Evolutionary conservation across 2,329 filamentous ascomycete genomes (phyloP).

Genomic region (Nothophaeocryptopus gaeumannii): DNA sequence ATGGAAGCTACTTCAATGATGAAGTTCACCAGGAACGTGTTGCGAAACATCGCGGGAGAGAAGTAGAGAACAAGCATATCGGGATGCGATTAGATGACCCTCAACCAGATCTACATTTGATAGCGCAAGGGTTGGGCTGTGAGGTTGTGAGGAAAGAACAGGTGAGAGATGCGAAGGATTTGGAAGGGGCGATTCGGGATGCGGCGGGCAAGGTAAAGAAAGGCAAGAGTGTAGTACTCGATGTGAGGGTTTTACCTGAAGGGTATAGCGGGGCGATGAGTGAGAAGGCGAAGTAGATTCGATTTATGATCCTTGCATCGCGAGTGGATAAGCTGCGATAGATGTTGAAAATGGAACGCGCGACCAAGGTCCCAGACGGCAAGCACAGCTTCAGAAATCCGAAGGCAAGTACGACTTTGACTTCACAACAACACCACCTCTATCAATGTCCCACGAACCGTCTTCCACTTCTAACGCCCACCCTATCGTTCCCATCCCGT

Average conservation of each 20-base stretch:
- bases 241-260: conserved; percentile 17
- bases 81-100: conserved; percentile 20
- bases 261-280: conserved; percentile 17
- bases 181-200: conserved; percentile 12
- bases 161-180: conserved; percentile 4
- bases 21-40: conserved; percentile 23
- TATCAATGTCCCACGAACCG: no score
- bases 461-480: no score
- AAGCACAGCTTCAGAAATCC: no score
- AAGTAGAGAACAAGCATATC: conserved; percentile 20
- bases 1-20: conserved; percentile 21
- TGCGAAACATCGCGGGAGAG: conserved; percentile 12
- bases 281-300: conserved; percentile 11
- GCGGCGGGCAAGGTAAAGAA: conserved; percentile 9
- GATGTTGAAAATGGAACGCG: no score
- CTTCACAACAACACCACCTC: no score
- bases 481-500: no score
- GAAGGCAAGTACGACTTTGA: no score
- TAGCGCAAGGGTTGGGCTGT: conserved; percentile 19
- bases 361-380: no score
- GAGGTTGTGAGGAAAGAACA: conserved; percentile 8
- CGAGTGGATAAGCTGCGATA: no score
- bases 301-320: no score
- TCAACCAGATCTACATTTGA: conserved; percentile 16
- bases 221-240: conserved; percentile 16